Conservation (phyloP, 2,329 filamentous ascomycete species). For the Capronia coronata region DNA sequence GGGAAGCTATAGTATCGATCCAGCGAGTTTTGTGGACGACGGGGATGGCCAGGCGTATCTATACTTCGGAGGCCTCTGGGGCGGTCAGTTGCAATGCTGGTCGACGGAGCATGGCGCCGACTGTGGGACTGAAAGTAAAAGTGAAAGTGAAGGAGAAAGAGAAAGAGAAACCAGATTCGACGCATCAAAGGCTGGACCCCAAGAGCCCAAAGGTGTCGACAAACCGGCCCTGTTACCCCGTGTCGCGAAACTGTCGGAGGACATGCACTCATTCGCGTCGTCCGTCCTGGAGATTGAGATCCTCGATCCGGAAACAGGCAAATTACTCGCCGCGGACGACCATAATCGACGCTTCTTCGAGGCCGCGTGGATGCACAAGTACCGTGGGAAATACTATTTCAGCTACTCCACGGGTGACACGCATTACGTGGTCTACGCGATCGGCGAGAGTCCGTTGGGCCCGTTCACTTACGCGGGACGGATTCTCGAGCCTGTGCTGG, state of each 20-base stretch:
- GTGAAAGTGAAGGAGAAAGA: too few species aligned
- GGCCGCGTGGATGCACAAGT: constrained; percentile 73
- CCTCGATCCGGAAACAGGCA: constrained; percentile 52
- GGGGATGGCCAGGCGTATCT: constrained; percentile 58
- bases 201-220: constrained; percentile 54
- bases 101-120: background rate
- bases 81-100: constrained; percentile 75
- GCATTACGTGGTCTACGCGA: constrained; percentile 66
- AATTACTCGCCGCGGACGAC: constrained; percentile 58
- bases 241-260: constrained; percentile 56
- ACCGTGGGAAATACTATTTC: constrained; percentile 64
- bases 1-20: constrained; percentile 70
- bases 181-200: constrained; percentile 46
- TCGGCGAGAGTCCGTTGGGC: constrained; percentile 57
- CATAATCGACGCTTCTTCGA: constrained; percentile 74
- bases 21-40: constrained; percentile 66
- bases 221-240: constrained; percentile 57
- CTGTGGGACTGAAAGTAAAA: background rate
- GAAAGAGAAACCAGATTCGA: constrained; percentile 53
- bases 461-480: constrained; percentile 67
- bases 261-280: constrained; percentile 58
- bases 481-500: constrained; percentile 68
- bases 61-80: constrained; percentile 76
- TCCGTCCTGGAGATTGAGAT: constrained; percentile 57
- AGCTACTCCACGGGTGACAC: constrained; percentile 73